Percentiles rank a stretch among this genome's conserved stretches.
Conservation (phyloP, 306 rosid genomes). For the Pueraria montana region DNA sequence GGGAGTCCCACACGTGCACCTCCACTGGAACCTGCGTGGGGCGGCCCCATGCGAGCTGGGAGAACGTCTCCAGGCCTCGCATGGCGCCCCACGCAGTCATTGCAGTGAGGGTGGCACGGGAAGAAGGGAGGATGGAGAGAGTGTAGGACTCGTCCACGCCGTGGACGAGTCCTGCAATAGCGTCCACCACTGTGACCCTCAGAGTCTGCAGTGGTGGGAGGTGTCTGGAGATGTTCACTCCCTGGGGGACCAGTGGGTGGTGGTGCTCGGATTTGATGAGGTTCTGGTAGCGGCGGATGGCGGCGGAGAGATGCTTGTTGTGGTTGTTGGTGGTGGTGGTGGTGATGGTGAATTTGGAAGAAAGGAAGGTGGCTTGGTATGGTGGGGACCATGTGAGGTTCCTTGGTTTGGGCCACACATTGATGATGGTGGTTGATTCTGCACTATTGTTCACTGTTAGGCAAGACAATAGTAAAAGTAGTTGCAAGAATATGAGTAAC, state of each 20-base stretch:
- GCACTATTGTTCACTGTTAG: background rate
- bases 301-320: conserved; percentile 61
- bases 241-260: conserved; percentile 57
- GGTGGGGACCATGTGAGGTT: conserved; percentile 72
- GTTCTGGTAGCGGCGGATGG: conserved; percentile 62
- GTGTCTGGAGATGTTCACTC: conserved; percentile 44
- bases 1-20: conserved; percentile 63
- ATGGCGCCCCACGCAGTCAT: conserved; percentile 81
- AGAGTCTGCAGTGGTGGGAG: conserved; percentile 62
- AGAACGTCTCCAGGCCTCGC: conserved; percentile 84
- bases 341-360: conserved; percentile 69
- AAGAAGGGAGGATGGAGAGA: conserved; percentile 56
- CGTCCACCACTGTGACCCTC: conserved; percentile 50
- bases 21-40: conserved; percentile 66
- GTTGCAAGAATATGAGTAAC: background rate
- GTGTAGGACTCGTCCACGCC: conserved; percentile 81
- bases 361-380: conserved; percentile 56
- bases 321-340: conserved; percentile 51
- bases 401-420: conserved; percentile 85
- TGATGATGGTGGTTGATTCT: conserved; percentile 25
- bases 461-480: background rate
- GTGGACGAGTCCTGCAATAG: conserved; percentile 58
- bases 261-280: conserved; percentile 73
- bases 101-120: conserved; percentile 56
- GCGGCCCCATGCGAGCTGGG: conserved; percentile 78